These are phyloP conservation scores for Parietaria judaica DNA, from an alignment of 306 rosid genomes.

Conservation along the genomic window DNA sequence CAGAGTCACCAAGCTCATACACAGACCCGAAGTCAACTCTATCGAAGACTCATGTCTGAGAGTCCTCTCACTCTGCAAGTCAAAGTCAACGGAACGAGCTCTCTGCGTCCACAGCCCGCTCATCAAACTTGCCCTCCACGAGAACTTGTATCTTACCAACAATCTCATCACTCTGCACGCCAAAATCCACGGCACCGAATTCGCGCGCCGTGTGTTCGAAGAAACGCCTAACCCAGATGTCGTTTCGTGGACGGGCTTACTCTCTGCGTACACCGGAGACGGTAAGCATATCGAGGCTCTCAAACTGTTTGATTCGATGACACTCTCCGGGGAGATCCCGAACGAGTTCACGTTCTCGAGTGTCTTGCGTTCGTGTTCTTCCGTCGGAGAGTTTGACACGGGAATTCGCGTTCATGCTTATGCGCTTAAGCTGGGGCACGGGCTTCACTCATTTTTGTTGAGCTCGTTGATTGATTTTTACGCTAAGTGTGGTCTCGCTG, in stretches of 20 bases:
- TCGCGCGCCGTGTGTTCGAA: slow-evolving; percentile 52
- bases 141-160: slow-evolving; percentile 46
- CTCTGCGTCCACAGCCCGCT: slow-evolving; percentile 50
- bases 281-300: slow-evolving; percentile 38
- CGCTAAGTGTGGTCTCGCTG: slow-evolving; percentile 29
- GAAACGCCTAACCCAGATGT: slow-evolving; percentile 67
- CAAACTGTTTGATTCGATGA: slow-evolving; percentile 38
- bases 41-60: slow-evolving; percentile 40
- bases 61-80: slow-evolving; percentile 49
- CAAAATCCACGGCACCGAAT: slow-evolving; percentile 44
- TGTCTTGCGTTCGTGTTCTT: slow-evolving; percentile 46
- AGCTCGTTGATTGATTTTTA: slow-evolving; percentile 47
- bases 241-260: slow-evolving; percentile 59
- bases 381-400: slow-evolving; percentile 27
- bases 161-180: slow-evolving; percentile 42
- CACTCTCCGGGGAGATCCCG: slow-evolving; percentile 35
- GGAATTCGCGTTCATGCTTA: slow-evolving; percentile 44
- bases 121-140: slow-evolving; percentile 48
- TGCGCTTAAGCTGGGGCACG: slow-evolving; percentile 47
- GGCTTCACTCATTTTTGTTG: slow-evolving; percentile 34
- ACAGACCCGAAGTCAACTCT: slow-evolving; percentile 15
- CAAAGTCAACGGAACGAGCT: slow-evolving; percentile 40
- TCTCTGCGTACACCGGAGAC: slow-evolving; percentile 41
- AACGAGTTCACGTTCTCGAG: slow-evolving; percentile 49
- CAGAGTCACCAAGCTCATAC: slow-evolving; percentile 19